Conservation (phyloP, 495 filamentous ascomycete genomes). For the Penicillium manginii region DNA sequence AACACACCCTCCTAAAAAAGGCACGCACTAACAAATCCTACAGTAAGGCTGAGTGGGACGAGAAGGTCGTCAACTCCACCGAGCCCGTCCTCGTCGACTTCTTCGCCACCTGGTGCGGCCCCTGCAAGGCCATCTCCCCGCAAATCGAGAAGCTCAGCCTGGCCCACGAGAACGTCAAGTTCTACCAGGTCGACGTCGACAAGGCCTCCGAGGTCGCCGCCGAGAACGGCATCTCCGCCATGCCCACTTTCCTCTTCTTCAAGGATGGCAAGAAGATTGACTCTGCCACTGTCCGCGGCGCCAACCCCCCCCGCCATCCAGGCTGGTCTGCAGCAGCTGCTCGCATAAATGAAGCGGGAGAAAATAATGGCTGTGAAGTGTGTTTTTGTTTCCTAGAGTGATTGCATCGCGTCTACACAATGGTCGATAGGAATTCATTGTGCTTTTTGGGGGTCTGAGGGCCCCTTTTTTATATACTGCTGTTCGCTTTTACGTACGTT, state of each 20-base stretch:
- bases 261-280: slow-evolving; percentile 70
- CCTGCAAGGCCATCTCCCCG: slow-evolving; percentile 89
- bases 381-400: not conserved
- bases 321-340: slow-evolving; percentile 47
- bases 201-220: slow-evolving; percentile 73
- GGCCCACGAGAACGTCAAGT: slow-evolving; percentile 59
- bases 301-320: slow-evolving; percentile 71
- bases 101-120: slow-evolving; percentile 91
- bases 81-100: slow-evolving; percentile 80
- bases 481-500: too few relatives aligned
- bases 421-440: not conserved
- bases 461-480: not conserved
- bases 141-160: slow-evolving; percentile 66
- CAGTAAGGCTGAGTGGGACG: slow-evolving; percentile 64
- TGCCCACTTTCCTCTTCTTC: slow-evolving; percentile 93
- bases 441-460: not conserved
- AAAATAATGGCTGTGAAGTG: slow-evolving; percentile 2
- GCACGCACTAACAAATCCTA: slow-evolving; percentile 10
- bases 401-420: not conserved
- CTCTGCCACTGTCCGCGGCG: slow-evolving; percentile 82
- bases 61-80: slow-evolving; percentile 36
- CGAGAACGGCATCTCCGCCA: slow-evolving; percentile 84
- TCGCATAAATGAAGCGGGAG: slow-evolving; percentile 14
- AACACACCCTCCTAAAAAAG: not conserved
- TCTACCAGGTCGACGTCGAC: slow-evolving; percentile 95